Conservation (phyloP, 2,329 filamentous ascomycete species). For the Dothistroma pini region DNA sequence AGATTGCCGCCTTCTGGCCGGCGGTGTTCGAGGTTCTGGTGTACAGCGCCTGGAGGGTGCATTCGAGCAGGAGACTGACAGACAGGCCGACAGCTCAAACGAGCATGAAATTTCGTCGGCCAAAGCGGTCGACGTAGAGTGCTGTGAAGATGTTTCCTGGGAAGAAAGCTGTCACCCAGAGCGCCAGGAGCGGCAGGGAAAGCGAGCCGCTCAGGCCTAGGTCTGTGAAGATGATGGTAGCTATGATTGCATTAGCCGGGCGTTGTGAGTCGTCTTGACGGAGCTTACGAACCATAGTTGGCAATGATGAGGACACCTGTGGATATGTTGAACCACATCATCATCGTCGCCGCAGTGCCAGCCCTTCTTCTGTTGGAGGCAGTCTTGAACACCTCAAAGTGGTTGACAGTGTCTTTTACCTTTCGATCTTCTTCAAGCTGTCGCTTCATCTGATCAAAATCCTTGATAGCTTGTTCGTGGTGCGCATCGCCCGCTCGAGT, state of each 20-base stretch:
- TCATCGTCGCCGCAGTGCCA: slow-evolving; percentile 40
- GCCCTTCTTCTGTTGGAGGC: slow-evolving; percentile 40
- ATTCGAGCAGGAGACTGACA: slow-evolving; percentile 42
- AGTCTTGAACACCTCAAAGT: slow-evolving; percentile 44
- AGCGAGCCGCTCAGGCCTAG: slow-evolving; percentile 39
- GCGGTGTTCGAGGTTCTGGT: slow-evolving; percentile 33
- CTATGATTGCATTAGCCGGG: not conserved
- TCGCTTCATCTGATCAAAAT: slow-evolving; percentile 45
- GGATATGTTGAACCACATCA: slow-evolving; percentile 37
- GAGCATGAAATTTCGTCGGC: slow-evolving; percentile 45
- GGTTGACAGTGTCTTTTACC: slow-evolving; percentile 32
- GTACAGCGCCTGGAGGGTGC: slow-evolving; percentile 40
- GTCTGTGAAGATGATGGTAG: slow-evolving; percentile 33
- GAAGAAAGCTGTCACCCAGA: slow-evolving; percentile 42
- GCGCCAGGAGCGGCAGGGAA: slow-evolving; percentile 43
- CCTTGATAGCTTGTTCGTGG: slow-evolving; percentile 37
- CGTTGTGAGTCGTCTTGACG: not conserved
- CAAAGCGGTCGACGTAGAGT: slow-evolving; percentile 41
- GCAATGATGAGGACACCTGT: slow-evolving; percentile 31
- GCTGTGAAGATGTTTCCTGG: slow-evolving; percentile 42
- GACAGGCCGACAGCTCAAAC: slow-evolving; percentile 42
- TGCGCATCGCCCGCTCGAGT: slow-evolving; percentile 39
- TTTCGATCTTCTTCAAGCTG: slow-evolving; percentile 42
- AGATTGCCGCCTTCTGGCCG: slow-evolving; percentile 41
- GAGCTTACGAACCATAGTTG: slow-evolving; percentile 38